Conservation (phyloP, 352 stramenopile genomes). For the Phytopythium delawarense region DNA sequence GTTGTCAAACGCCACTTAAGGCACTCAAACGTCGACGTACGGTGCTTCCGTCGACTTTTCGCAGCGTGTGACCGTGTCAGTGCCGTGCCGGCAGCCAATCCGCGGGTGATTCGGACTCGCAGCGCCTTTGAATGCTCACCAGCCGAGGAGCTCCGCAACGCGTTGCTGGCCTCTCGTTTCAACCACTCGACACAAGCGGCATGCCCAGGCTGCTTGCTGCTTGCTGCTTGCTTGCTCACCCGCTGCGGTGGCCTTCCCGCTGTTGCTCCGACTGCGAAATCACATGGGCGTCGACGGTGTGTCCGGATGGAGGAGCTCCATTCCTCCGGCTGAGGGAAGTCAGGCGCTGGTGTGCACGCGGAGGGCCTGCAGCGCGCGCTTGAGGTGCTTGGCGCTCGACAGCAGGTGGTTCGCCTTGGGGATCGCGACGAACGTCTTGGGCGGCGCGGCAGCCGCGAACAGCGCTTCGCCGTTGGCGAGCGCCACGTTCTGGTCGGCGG, state of each 20-base stretch:
- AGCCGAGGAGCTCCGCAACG: not conserved
- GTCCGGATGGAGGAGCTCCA: no score
- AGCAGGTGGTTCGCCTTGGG: slow-evolving; percentile 71
- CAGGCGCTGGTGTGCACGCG: slow-evolving; percentile 19
- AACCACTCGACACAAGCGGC: not conserved
- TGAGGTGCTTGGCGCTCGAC: slow-evolving; percentile 69
- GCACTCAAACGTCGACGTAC: not conserved
- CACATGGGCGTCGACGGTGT: not conserved
- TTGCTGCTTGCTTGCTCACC: slow-evolving; percentile 2
- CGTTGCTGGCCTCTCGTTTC: not conserved
- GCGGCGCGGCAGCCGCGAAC: slow-evolving; percentile 45
- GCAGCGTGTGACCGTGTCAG: not conserved
- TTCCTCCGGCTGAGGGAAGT: not conserved
- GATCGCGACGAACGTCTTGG: slow-evolving; percentile 53
- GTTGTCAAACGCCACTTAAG: not conserved
- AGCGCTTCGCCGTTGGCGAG: slow-evolving; percentile 46
- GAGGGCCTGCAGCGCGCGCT: slow-evolving; percentile 56
- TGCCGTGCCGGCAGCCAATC: slow-evolving; percentile 4
- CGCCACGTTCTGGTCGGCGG: slow-evolving; percentile 56
- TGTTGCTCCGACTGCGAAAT: not conserved
- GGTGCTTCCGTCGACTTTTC: not conserved
- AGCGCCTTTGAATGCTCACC: not conserved
- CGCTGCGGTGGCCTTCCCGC: not conserved
- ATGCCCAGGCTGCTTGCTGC: not conserved
- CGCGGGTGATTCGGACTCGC: not conserved